Conservation (phyloP, 1,284 basidiomycete genomes). For the Dichomitus squalens region DNA sequence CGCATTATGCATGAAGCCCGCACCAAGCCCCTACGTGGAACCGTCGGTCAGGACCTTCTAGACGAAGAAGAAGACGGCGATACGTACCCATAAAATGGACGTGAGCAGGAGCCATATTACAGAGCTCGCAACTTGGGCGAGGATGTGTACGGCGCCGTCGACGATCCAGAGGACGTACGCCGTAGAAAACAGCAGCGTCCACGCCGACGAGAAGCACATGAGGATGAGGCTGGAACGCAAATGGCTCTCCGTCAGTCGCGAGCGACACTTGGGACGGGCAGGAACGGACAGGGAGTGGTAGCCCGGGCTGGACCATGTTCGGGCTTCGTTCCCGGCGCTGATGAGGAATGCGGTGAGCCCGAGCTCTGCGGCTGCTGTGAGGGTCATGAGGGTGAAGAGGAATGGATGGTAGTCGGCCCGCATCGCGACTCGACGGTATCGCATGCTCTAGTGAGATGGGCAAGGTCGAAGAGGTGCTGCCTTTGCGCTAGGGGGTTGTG, state of each 20-base stretch:
- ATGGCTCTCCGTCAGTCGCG: conserved; percentile 18
- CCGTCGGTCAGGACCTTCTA: neutral
- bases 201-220: conserved; percentile 66
- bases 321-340: conserved; percentile 59
- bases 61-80: conserved; percentile 19
- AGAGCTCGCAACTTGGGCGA: conserved; percentile 77
- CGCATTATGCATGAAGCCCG: conserved; percentile 66
- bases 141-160: conserved; percentile 61
- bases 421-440: conserved; percentile 28
- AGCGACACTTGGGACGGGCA: conserved; percentile 12
- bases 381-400: conserved; percentile 68
- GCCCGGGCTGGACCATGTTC: conserved; percentile 58
- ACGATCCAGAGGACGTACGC: conserved; percentile 73
- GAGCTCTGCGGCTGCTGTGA: conserved; percentile 68
- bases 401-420: conserved; percentile 66
- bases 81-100: conserved; percentile 62
- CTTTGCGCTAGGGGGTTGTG: neutral
- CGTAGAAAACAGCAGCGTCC: conserved; percentile 70
- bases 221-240: conserved; percentile 46
- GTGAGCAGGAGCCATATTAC: conserved; percentile 70
- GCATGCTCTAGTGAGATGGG: conserved; percentile 21
- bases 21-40: conserved; percentile 57
- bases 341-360: conserved; percentile 73
- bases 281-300: conserved; percentile 67
- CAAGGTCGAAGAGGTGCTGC: conserved; percentile 10